Evolutionary conservation across 1,139 yeast genomes (phyloP), one percentile per base, ranked within the genome.

Genomic region (Meyerozyma guilliermondii): DNA sequence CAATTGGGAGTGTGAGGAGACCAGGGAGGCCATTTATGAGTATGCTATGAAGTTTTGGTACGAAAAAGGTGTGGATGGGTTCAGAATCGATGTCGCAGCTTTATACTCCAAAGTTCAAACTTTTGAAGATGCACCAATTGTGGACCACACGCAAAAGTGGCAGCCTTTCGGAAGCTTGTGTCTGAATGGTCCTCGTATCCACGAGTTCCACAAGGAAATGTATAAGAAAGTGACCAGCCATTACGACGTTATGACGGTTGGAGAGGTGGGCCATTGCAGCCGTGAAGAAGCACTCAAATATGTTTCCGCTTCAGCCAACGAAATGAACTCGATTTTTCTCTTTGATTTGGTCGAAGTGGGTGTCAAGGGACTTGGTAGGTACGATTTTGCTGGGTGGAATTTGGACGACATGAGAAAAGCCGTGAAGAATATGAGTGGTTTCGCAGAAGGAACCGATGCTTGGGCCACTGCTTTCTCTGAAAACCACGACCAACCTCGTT

Each of bases 401-500:
- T 60, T 76, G 51, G 53, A 57, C 8, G 76, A 77, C 30, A 61
- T 76, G 55, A 77, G 76, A 52, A 51, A 60, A 29, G 73, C 76
- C 4, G 59, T 76, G 27, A 53, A 61, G 39, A 56, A 27, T 63
- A 63, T 33, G 55, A 52, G 63, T 52, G 61, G 58, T 8, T 74
- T 73, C 50, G 64, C 68, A 42, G 68, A 72, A 41, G 74, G 71
- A 7, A 68, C 76, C 5, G 82, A 76, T 52, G 80, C 79, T n/a
- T 79, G 83, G 84, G 62, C 77, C n/a, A 71, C 83, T 16, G 71
- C 66, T 8, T 78, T 73, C 58, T 56, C 71, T 45, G 83, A 79
- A 56, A 79, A 79, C 54, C 84, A 79, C 53, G 84, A 79, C 58
- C 81, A 75, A 49, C 75, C 83, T 10, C 66, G 83, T 50, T 63